Evolutionary conservation across 1,284 basidiomycete genomes (phyloP), one percentile per base, ranked within the genome.

Genomic region (Apiotrichum domesticum): DNA sequence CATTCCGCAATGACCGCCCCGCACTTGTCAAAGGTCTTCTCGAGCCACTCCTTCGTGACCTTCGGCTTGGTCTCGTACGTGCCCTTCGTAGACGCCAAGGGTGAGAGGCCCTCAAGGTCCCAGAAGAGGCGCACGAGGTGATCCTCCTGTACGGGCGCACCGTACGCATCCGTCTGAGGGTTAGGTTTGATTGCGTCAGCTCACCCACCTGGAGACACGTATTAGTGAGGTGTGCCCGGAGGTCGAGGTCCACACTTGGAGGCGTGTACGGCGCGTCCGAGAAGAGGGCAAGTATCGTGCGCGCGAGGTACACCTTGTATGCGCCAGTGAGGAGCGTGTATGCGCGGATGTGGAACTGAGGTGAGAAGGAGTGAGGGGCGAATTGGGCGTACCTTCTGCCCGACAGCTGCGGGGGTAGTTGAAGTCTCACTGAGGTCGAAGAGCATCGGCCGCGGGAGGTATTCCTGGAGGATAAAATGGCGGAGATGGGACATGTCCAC

Each of bases 381-480:
- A 11, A 21, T 21, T 21, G 21, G 9, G 21, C 6, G 35, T 15
- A 88, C 88, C 80, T 91, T 91, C 69, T 83, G 79, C 29, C 87
- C 87, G 8, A 50, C 13, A 10, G 43, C 21, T 13, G 56, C 21
- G 7, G 43, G 57, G 8, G 35, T 15, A 10, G n/a, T 39, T 29
- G 43, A 10, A 9, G 39, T 45, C 32, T 59, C 53, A 45, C 43
- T 69, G 13, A 89, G 87, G 71, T 90, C 86, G 40, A 95, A 65
- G 2, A 97, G 80, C 1, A 98, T 75, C 0, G 93, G 92, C 9
- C 80, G 79, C 9, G 80, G 71, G 4, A 95, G 73, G 73, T 96
- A 97, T 78, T 94, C 88, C 91, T 98, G 96, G 52, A 98, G 87
- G 15, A 99, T 92, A 76, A 98, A 98, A 77, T 98, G 91, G 37